Evolutionary conservation across 1,284 basidiomycete genomes (phyloP), one percentile per base, ranked within the genome.

Genomic region (Cryptococcus sp.): DNA sequence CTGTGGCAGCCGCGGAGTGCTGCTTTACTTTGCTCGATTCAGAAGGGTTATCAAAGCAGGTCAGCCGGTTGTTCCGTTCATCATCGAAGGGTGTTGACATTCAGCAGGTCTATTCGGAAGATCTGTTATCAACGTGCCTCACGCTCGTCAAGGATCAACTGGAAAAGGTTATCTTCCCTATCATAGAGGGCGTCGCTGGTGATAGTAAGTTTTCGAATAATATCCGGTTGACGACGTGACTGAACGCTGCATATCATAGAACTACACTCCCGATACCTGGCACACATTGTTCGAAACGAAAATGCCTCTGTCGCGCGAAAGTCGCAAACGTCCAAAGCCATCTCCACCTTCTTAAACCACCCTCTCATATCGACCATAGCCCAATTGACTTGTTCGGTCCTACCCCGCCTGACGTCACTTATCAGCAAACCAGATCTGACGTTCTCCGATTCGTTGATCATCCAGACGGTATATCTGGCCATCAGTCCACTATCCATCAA

Each of bases 401-500:
- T 81, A 0, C 70, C 73, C 5, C 75, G 74, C 10, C 71, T 82
- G 6, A 70, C 79, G 6, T 68, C 75, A 1, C 70, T 83, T 15
- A 66, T 80, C 41, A 61, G 64, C 25, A 69, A 75, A 10, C 62
- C 70, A 1, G 85, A 89, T 47, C 65, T 83, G 20, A 83, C 87
- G 5, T 90, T 95, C 86, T 89, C 89, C 2, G 93, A 96, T 61
- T 78, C 85, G 0, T 88, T 94, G 65, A 87, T 96, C 68, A 95
- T 96, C 55, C 87, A 90, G 67, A 87, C 88, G 0, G 90, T 96
- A 3, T 97, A 94, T 75, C 87, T 96, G 53, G 87, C 91, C 1
- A 89, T 97, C 60, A 89, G 88, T 1, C 93, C 95, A 0, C 93
- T 97, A 77, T 97, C 98, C 68, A 87, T 93, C 5, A 86, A 85